A percentile compares a stretch with the other conserved stretches of the same genome.
Evolutionary conservation across 805 yeast species (phyloP).

Genomic region (Scheffersomyces spartinae): DNA sequence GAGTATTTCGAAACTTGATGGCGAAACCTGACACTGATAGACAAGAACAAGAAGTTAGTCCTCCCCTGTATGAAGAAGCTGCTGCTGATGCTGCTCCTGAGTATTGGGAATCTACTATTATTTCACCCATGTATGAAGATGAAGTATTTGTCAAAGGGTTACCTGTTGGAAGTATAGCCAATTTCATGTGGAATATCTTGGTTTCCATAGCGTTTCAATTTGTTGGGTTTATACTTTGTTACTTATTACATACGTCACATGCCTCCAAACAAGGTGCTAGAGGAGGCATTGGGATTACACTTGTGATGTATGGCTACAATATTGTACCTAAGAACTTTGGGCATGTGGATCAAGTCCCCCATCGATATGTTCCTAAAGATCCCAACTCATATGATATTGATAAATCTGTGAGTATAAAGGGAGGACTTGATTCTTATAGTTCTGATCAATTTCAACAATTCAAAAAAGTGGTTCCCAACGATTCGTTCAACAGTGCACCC

Average conservation of each 20-base stretch:
- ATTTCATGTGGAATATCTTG: constrained; percentile 79
- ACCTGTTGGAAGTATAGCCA: constrained; percentile 89
- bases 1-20: constrained; percentile 83
- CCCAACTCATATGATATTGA: constrained; percentile 23
- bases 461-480: constrained; percentile 39
- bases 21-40: constrained; percentile 70
- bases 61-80: constrained; percentile 90
- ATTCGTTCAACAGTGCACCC: constrained; percentile 20
- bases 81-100: constrained; percentile 92
- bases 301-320: constrained; percentile 50
- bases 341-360: constrained; percentile 21
- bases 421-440: constrained; percentile 19
- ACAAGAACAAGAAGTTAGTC: constrained; percentile 40
- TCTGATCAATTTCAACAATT: constrained; percentile 15
- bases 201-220: constrained; percentile 89
- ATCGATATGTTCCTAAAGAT: constrained; percentile 19
- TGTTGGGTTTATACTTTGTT: constrained; percentile 85
- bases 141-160: constrained; percentile 91
- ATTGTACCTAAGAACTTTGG: constrained; percentile 30
- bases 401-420: constrained; percentile 13
- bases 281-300: constrained; percentile 81
- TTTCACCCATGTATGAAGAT: constrained; percentile 71
- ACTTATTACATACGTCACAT: constrained; percentile 87
- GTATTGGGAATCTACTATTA: constrained; percentile 86
- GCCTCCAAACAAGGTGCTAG: constrained; percentile 95